Percentiles rank a stretch among this genome's conserved stretches.
These are phyloP conservation scores for Boletus huronensis DNA, from an alignment of 768 basidiomycete genomes.

Conservation along the genomic window DNA sequence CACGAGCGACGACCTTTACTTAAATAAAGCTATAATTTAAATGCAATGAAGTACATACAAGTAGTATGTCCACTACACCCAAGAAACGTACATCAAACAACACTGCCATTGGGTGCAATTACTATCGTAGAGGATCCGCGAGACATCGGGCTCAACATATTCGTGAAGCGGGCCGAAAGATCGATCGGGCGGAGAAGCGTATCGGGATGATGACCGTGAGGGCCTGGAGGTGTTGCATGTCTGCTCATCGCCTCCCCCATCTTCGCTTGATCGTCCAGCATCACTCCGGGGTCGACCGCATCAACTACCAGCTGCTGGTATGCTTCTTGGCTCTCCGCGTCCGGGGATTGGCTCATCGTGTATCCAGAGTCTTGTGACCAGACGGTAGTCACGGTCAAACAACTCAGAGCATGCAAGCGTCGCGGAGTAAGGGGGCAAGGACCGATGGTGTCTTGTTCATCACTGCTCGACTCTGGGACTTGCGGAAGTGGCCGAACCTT, in stretches of 20 bases:
- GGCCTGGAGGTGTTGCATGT: not conserved
- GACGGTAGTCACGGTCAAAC: conserved; percentile 15
- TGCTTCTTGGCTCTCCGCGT: conserved; percentile 5
- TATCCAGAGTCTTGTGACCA: conserved; percentile 41
- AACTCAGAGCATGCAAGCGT: not conserved
- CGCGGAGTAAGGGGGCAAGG: not conserved
- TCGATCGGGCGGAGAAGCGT: conserved; percentile 3
- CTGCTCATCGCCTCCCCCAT: not conserved
- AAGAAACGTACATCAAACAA: not conserved
- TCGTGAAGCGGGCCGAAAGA: conserved; percentile 1
- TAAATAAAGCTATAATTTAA: not conserved
- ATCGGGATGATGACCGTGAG: not conserved
- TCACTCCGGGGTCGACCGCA: not conserved
- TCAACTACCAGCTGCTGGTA: not conserved
- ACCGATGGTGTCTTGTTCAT: not conserved
- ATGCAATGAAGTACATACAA: not conserved
- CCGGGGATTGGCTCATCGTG: conserved; percentile 30
- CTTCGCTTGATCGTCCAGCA: not conserved
- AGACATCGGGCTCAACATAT: not conserved
- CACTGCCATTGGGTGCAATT: not conserved
- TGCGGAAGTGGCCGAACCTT: conserved; percentile 10
- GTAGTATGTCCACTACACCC: not conserved
- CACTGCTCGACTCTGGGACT: not conserved
- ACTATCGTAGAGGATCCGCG: not conserved
- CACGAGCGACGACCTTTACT: not conserved